phyloP scores from a whole-genome alignment of 202 grass and related monocot genomes.

The Zizania palustris region DNA sequence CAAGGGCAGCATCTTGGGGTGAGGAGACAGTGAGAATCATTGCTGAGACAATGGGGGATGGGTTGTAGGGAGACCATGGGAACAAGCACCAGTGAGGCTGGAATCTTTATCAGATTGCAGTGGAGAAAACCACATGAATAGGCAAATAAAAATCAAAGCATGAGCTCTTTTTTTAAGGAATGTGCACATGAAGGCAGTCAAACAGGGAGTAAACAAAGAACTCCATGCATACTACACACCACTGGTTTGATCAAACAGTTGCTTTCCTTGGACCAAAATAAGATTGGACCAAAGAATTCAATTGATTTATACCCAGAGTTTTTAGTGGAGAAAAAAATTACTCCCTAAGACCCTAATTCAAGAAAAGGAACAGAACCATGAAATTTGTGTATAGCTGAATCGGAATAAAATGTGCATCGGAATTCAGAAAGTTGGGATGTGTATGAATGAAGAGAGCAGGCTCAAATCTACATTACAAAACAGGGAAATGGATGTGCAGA shows the following conservation, averaged over 20 bases:
- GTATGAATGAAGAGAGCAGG: constrained; percentile 13
- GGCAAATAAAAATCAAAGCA: constrained; percentile 21
- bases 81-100: constrained; percentile 56
- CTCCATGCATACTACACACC: constrained; percentile 14
- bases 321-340: neutral
- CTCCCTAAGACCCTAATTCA: neutral
- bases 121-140: constrained; percentile 37
- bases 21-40: constrained; percentile 87
- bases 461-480: neutral
- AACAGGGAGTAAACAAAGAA: constrained; percentile 37
- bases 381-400: neutral
- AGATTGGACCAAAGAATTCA: neutral
- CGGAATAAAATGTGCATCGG: neutral
- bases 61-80: constrained; percentile 72
- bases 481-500: neutral
- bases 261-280: constrained; percentile 19
- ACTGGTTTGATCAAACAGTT: constrained; percentile 23
- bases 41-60: constrained; percentile 62
- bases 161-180: constrained; percentile 35
- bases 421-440: neutral
- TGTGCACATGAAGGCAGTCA: constrained; percentile 50
- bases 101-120: constrained; percentile 71
- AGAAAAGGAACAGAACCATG: neutral
- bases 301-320: neutral
- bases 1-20: constrained; percentile 62